phyloP scores from a whole-genome alignment of 352 stramenopile genomes.

The Pythium phragmitis region DNA sequence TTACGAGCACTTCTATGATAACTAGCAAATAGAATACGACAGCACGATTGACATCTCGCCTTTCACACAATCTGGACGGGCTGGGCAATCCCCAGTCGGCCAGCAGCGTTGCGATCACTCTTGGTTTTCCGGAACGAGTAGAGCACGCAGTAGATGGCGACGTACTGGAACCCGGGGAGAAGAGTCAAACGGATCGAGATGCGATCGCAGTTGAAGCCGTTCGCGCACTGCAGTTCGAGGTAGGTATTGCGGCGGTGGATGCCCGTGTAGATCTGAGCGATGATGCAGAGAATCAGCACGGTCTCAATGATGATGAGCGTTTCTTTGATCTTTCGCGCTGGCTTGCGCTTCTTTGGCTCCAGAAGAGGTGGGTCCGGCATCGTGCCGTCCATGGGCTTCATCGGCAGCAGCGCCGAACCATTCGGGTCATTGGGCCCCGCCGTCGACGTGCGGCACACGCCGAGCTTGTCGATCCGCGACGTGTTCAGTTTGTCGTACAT shows the following conservation, averaged over 20 bases:
- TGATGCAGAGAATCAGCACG: constrained; percentile 40
- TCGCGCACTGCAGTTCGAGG: constrained; percentile 55
- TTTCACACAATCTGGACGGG: constrained; percentile 1
- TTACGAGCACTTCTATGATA: neutral
- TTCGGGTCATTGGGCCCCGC: constrained; percentile 7
- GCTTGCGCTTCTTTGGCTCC: constrained; percentile 31
- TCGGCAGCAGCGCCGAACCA: neutral
- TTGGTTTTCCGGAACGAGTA: constrained; percentile 32
- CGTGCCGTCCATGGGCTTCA: constrained; percentile 10
- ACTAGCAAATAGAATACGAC: neutral
- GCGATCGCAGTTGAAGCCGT: constrained; percentile 46
- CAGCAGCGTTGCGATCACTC: constrained; percentile 16
- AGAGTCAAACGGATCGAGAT: constrained; percentile 28
- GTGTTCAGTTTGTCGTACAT: constrained; percentile 26
- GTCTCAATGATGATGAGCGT: constrained; percentile 49
- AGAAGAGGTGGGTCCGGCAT: neutral
- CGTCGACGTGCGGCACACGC: constrained; percentile 11
- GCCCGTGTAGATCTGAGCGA: constrained; percentile 47
- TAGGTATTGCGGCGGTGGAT: constrained; percentile 25
- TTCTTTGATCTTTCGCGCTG: constrained; percentile 40
- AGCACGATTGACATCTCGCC: neutral
- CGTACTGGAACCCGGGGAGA: constrained; percentile 24
- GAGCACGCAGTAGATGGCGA: constrained; percentile 26
- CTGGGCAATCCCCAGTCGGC: constrained; percentile 7
- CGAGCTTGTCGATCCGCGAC: constrained; percentile 10